Base-by-base conservation (phyloP, 352 stramenopile genomes). In the Phytopythium montanum region DNA sequence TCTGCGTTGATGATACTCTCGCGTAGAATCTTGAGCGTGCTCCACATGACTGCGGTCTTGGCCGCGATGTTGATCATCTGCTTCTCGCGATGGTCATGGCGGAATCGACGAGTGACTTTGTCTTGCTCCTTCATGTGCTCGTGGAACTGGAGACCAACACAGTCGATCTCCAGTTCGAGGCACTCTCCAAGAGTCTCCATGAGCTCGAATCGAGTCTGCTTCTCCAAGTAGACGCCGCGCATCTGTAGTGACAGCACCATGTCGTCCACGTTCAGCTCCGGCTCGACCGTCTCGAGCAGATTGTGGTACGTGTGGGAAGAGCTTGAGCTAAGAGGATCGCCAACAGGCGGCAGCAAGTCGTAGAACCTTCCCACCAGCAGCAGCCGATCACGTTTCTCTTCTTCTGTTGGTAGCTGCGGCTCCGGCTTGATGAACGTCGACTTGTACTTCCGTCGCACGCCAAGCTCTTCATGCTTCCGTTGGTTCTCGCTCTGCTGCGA, bases 101-200 rank as follows among this genome's bases (percentile, higher is more conserved):
- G 79, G 33, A 81, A 69, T 13, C 64, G 66, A 19, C 77, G 62
- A 14, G 75, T 72, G 9, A 81, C 54, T 31, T 78, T 75, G 52
- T 93, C 84, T 55, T 90, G 76, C 2, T 81, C 68, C 45, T 90
- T 91, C 73, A 93, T 76, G 51, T 89, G 68, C 0, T 69, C 53
- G 54, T 90, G 80, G 23, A 92, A 93, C 44, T 72, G 74, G 0
- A 56, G 57, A 2, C 80, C 84, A 33, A 92, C 56, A 26, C 81
- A 92, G 34, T 93, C 84, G 19, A 89, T 21, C 54, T 93, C 84
- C 0, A 93, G 76, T 46, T 70, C 60, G 0, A 93, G 38, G 33
- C 73, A 88, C 33, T 83, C 65, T 0, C 73, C 76, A 14, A 93
- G 64, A 19, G 76, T 81, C 18, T 86, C 70, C 38, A 90, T 59